Conservation (phyloP, 257 asterid genomes). For the Solanum clarkiae region DNA sequence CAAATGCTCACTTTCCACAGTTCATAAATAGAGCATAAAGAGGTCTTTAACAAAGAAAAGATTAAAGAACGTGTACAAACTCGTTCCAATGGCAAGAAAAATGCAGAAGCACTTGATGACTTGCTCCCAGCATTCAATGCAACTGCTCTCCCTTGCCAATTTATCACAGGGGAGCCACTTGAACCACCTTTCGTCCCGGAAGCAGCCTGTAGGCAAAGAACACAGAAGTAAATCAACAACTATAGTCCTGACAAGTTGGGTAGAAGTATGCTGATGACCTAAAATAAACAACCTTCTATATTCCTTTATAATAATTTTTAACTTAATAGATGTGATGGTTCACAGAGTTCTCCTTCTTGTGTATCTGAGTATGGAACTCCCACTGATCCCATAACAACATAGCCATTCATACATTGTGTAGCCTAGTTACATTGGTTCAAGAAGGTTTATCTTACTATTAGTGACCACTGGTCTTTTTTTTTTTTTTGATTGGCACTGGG, state of each 20-base stretch:
- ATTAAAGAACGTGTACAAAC: constrained; percentile 31
- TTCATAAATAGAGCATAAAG: not conserved
- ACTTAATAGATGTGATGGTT: not conserved
- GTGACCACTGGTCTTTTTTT: too few species aligned
- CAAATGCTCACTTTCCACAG: not conserved
- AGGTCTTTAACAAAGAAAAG: not conserved
- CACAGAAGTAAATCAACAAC: not conserved
- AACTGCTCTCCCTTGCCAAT: constrained; percentile 98
- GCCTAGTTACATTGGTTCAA: not conserved
- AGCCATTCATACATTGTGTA: not conserved
- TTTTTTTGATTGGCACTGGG: too few species aligned
- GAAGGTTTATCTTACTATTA: not conserved
- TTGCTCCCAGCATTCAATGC: constrained; percentile 99
- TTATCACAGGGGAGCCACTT: constrained; percentile 99
- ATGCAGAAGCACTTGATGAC: constrained; percentile 96
- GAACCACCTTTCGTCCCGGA: constrained; percentile 99
- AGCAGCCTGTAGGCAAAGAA: constrained; percentile 61
- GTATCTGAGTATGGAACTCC: not conserved
- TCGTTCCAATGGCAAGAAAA: constrained; percentile 95
- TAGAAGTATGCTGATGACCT: not conserved
- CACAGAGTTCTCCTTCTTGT: not conserved
- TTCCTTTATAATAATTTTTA: not conserved
- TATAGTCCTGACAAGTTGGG: not conserved
- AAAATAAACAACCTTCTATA: not conserved
- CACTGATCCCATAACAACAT: not conserved